Evolutionary conservation across 768 basidiomycete genomes (phyloP).

Genomic region (Tylopilus subfusipes): DNA sequence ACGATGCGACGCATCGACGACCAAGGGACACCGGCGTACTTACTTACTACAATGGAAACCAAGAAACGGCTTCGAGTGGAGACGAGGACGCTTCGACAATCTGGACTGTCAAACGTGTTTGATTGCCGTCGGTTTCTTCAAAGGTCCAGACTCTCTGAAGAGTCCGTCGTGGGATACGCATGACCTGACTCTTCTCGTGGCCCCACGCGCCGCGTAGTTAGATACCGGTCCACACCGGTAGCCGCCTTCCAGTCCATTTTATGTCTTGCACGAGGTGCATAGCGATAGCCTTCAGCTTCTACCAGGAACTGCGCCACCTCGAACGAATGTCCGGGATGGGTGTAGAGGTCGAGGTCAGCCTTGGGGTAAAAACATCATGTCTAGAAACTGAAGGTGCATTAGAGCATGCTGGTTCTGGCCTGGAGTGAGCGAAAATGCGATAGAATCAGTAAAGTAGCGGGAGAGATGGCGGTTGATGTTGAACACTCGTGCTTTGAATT

Average conservation of each 20-base stretch:
- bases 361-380: too few species aligned
- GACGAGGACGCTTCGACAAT: constrained; percentile 32
- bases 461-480: constrained; percentile 37
- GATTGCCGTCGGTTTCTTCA: constrained; percentile 7
- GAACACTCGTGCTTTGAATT: constrained; percentile 29
- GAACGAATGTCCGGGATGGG: constrained; percentile 28
- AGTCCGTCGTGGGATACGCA: background rate
- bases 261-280: background rate
- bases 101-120: constrained; percentile 34
- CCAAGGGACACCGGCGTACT: too few species aligned
- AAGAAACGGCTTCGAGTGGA: constrained; percentile 35
- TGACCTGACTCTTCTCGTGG: too few species aligned
- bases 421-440: constrained; percentile 44
- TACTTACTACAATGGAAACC: constrained; percentile 47
- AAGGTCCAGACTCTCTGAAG: constrained; percentile 24
- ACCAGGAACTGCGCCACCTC: constrained; percentile 38
- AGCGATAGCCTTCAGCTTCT: background rate
- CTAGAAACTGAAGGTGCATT: constrained; percentile 52
- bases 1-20: too few species aligned
- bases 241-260: constrained; percentile 21
- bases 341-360: constrained; percentile 53
- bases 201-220: constrained; percentile 9
- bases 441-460: constrained; percentile 35
- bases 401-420: constrained; percentile 37
- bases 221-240: constrained; percentile 11